These are phyloP conservation scores for Termitomyces bulborhizus DNA, from an alignment of 768 basidiomycete species.

Conservation along the genomic window DNA sequence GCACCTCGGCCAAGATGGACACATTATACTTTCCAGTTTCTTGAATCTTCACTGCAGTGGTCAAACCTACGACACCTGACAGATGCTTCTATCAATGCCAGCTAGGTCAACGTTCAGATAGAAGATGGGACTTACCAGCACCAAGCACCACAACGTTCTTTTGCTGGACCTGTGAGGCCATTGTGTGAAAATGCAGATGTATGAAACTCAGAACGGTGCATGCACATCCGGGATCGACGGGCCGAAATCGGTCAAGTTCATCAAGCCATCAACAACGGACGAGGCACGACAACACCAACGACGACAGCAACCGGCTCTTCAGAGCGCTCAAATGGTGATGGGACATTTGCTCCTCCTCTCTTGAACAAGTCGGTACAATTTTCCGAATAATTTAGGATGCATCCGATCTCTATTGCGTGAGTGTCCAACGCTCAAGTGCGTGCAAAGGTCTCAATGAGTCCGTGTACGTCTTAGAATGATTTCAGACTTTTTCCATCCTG, in stretches of 20 bases:
- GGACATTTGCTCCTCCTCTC: not conserved
- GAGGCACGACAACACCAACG: not conserved
- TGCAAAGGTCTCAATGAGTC: not conserved
- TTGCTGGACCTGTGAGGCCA: not conserved
- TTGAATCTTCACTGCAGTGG: conserved; percentile 68
- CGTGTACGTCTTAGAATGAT: conserved; percentile 66
- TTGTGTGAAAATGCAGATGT: not conserved
- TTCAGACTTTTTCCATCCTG: conserved; percentile 94
- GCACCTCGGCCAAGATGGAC: conserved; percentile 61
- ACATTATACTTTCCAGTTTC: conserved; percentile 57
- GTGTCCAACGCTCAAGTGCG: conserved; percentile 8
- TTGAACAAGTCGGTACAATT: not conserved
- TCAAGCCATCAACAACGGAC: too few relatives aligned
- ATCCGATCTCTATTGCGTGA: conserved; percentile 31
- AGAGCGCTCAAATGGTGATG: not conserved
- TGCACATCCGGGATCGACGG: not conserved
- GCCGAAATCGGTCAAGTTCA: not conserved
- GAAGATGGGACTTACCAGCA: conserved; percentile 10
- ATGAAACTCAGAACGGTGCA: not conserved
- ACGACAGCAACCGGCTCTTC: not conserved
- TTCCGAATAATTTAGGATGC: conserved; percentile 14
- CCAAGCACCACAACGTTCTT: conserved; percentile 16
- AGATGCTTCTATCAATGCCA: not conserved
- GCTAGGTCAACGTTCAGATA: not conserved
- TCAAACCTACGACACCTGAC: conserved; percentile 74